Percentiles rank a stretch among this genome's conserved stretches.
Conservation (phyloP, 495 filamentous ascomycete genomes). For the Neurospora sp. region DNA sequence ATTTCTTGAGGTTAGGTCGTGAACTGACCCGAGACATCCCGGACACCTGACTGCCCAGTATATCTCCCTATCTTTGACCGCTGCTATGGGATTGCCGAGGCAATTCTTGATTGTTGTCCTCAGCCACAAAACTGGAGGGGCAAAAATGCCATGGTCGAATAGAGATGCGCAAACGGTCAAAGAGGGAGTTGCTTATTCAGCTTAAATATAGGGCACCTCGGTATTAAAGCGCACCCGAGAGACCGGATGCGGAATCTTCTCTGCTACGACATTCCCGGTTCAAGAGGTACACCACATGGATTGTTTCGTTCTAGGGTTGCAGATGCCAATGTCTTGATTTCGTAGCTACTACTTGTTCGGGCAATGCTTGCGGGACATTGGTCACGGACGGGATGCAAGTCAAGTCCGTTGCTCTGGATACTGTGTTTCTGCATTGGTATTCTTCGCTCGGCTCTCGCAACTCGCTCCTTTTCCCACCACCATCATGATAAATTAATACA, state of each 20-base stretch:
- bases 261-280: not conserved
- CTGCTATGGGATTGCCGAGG: not conserved
- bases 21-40: not conserved
- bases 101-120: not conserved
- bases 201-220: too few species aligned
- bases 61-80: not conserved
- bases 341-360: not conserved
- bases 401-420: not conserved
- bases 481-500: not conserved
- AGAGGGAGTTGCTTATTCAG: not conserved
- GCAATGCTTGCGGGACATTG: not conserved
- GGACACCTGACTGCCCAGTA: not conserved
- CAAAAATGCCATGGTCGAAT: not conserved
- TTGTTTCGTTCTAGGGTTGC: not conserved
- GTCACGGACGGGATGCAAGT: not conserved
- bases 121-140: not conserved
- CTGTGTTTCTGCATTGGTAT: not conserved
- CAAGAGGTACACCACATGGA: not conserved
- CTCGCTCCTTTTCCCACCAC: not conserved
- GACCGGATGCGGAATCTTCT: not conserved
- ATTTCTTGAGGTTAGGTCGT: not conserved
- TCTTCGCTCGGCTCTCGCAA: not conserved
- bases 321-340: not conserved
- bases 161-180: not conserved
- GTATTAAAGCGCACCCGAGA: not conserved